A percentile compares a stretch with the other conserved stretches of the same genome.
Conservation (phyloP, 129 eudicot genomes). For the Pittosporum tobira region DNA sequence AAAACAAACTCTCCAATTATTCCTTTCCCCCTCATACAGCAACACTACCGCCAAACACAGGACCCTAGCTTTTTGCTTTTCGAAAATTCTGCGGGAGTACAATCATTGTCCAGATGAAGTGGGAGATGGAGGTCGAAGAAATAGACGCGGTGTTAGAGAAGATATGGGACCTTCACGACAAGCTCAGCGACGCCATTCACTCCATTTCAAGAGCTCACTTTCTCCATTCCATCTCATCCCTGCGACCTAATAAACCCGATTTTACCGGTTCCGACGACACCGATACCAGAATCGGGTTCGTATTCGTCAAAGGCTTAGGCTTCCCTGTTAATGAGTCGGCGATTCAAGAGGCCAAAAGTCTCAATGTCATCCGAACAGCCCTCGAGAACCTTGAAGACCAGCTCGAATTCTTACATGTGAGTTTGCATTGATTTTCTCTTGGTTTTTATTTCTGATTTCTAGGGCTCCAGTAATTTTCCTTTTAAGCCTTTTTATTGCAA, state of each 20-base stretch:
- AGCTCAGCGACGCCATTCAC: conserved; percentile 93
- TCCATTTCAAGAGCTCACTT: conserved; percentile 75
- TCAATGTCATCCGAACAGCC: conserved; percentile 78
- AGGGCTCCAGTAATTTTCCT: not conserved
- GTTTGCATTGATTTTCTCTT: conserved; percentile 12
- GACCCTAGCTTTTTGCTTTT: no score
- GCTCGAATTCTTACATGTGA: conserved; percentile 74
- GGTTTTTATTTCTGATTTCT: not conserved
- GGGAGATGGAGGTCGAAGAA: conserved; percentile 72
- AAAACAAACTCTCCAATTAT: no score
- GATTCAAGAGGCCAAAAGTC: conserved; percentile 72
- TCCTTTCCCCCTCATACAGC: no score
- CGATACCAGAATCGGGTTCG: conserved; percentile 37
- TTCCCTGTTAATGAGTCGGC: conserved; percentile 45
- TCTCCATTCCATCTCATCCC: conserved; percentile 41
- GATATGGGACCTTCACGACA: conserved; percentile 93
- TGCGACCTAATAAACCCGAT: conserved; percentile 4
- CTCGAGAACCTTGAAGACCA: conserved; percentile 88
- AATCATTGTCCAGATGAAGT: conserved; percentile 29
- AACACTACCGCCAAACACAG: no score
- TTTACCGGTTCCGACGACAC: conserved; percentile 10
- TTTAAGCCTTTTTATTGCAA: no score
- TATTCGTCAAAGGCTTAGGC: conserved; percentile 58
- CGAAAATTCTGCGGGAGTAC: no score
- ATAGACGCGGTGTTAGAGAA: conserved; percentile 75